phyloP scores from a whole-genome alignment of 2,329 filamentous ascomycete species.

The Ceratocystis papillata region DNA sequence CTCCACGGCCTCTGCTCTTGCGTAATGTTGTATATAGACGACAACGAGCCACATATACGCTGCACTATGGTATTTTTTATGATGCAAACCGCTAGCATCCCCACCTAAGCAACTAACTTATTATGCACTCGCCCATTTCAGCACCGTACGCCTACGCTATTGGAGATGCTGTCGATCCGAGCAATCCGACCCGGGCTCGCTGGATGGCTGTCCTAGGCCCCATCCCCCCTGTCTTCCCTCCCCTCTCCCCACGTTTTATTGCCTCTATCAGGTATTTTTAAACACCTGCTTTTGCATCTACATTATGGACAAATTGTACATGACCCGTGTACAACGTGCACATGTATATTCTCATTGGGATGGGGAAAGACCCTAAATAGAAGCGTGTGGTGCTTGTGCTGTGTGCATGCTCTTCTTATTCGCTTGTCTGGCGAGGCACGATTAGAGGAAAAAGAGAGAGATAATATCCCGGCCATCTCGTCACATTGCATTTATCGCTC shows the following conservation, averaged over 20 bases:
- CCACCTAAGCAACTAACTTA: neutral
- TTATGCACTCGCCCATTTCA: neutral
- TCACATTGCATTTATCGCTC: slow-evolving; percentile 9
- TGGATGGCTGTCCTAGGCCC: neutral
- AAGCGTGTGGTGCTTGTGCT: no score
- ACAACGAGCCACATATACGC: neutral
- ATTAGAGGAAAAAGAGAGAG: neutral
- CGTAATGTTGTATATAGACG: neutral
- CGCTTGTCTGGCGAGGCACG: neutral
- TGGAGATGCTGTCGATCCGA: neutral
- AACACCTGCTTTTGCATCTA: neutral
- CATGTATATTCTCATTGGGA: no score
- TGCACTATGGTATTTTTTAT: neutral
- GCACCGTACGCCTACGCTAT: neutral
- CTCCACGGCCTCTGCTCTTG: neutral
- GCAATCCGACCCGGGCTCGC: neutral
- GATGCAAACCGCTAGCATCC: neutral
- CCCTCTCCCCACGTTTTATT: neutral
- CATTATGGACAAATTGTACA: no score
- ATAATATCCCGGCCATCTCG: neutral
- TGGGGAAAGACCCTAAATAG: no score
- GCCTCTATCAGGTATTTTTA: neutral
- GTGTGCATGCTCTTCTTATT: neutral
- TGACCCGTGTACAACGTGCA: no score
- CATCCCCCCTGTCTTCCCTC: neutral